These are phyloP conservation scores for Rosa multiflora DNA, from an alignment of 306 rosid species.

Conservation along the genomic window DNA sequence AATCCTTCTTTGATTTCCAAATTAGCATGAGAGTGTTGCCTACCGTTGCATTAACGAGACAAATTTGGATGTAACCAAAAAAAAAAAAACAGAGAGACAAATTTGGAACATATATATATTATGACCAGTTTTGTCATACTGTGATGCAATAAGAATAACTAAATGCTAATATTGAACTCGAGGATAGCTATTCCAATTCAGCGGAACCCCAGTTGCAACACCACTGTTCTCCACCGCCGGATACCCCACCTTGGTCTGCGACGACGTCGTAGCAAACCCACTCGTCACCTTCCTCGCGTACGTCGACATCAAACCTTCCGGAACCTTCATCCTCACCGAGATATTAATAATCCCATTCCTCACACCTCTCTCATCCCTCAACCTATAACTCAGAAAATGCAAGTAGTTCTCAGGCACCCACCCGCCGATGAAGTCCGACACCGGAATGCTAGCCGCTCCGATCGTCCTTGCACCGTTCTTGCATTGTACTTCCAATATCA, in stretches of 20 bases:
- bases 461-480: constrained; percentile 34
- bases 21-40: too few relatives aligned
- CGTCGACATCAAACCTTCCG: neutral
- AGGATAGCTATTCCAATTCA: neutral
- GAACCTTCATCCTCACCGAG: constrained; percentile 45
- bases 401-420: constrained; percentile 45
- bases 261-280: neutral
- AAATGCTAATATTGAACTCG: neutral
- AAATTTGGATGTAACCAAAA: too few relatives aligned
- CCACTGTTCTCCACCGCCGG: constrained; percentile 3
- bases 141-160: too few relatives aligned
- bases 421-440: constrained; percentile 50
- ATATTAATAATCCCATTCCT: constrained; percentile 72
- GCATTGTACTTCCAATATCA: constrained; percentile 46
- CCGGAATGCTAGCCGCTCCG: constrained; percentile 53
- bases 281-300: neutral
- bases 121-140: neutral
- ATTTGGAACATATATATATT: neutral
- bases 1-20: too few relatives aligned
- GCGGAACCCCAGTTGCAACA: constrained; percentile 60
- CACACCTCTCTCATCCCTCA: constrained; percentile 51
- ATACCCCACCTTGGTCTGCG: neutral
- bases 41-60: too few relatives aligned
- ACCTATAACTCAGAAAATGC: constrained; percentile 71
- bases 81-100: too few relatives aligned